Conservation (phyloP, 176 grass and related monocot species). For the Aechmea fasciata region DNA sequence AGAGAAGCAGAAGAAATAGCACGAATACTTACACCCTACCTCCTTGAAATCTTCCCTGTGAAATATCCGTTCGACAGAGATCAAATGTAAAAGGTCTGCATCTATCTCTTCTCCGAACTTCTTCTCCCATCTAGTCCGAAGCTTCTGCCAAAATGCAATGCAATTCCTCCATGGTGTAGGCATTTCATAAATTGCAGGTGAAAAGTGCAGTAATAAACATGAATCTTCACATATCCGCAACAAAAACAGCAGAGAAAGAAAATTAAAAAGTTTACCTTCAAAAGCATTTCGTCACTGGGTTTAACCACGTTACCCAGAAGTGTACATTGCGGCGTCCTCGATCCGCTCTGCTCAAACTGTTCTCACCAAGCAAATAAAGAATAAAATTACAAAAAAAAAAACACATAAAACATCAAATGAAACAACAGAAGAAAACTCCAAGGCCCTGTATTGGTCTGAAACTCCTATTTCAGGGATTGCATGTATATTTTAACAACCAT, state of each 20-base stretch:
- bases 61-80: slow-evolving; percentile 77
- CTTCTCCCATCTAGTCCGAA: slow-evolving; percentile 72
- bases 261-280: slow-evolving; percentile 40
- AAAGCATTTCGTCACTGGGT: slow-evolving; percentile 43
- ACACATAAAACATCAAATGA: not conserved
- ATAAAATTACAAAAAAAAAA: slow-evolving; percentile 11
- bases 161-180: not conserved
- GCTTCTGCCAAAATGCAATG: slow-evolving; percentile 47
- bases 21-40: slow-evolving; percentile 26
- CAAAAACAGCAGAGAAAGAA: not conserved
- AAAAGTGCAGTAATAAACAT: not conserved
- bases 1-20: slow-evolving; percentile 3
- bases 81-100: slow-evolving; percentile 57
- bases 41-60: slow-evolving; percentile 85
- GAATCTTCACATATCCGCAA: not conserved
- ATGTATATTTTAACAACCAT: no score
- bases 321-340: slow-evolving; percentile 84
- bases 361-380: slow-evolving; percentile 10
- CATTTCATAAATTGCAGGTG: not conserved
- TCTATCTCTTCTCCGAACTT: slow-evolving; percentile 78
- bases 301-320: slow-evolving; percentile 66
- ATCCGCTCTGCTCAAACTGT: slow-evolving; percentile 72
- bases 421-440: not conserved
- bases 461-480: no score
- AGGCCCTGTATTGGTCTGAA: no score